Evolutionary conservation across 306 rosid species (phyloP), one percentile per base, ranked within the genome.

Genomic region (Ormosia semicastrata): DNA sequence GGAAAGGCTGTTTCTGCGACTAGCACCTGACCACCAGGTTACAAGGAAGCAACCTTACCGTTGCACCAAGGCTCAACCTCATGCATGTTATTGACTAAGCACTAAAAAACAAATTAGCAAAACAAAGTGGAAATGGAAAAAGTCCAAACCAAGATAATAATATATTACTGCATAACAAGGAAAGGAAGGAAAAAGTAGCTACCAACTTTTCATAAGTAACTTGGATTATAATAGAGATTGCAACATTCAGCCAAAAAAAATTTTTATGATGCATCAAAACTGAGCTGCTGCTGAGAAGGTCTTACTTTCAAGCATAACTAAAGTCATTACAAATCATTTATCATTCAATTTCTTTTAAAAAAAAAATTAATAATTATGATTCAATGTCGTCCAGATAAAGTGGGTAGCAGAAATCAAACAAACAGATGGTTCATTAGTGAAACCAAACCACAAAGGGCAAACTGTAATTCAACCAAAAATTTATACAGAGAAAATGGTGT

Each of bases 231-330:
- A 44, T 32, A 69, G 15, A 56, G 71, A 54, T 46, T 69, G 63
- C 46, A 70, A 44, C 71, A 70, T 70, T 59, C 11, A 8, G 33
- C 13, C 30, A 70, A 46, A 53, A 50, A 24, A 29, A 6, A 34
- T 12, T 41, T 67, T 69, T 15, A 57, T 43, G 60, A 43, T n/a
- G 70, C 70, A 79, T 71, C 8, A 7, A 57, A 69, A 33, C 49
- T 57, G 50, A 70, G 82, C 59, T n/a, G n/a, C n/a, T n/a, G n/a
- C n/a, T 15, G 77, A 46, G 11, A 63, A 81, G 54, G 46, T 72
- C 24, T 36, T 39, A 17, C 47, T 50, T 72, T 63, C 66, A 62
- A 8, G 57, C 39, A 50, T 81, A 37, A 50, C 13, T 62, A 14
- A 14, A 63, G 57, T 40, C 57, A 52, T 63, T 63, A 59, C 54